Conservation (phyloP, 441 rosid genomes). For the Gossypium davidsonii region DNA sequence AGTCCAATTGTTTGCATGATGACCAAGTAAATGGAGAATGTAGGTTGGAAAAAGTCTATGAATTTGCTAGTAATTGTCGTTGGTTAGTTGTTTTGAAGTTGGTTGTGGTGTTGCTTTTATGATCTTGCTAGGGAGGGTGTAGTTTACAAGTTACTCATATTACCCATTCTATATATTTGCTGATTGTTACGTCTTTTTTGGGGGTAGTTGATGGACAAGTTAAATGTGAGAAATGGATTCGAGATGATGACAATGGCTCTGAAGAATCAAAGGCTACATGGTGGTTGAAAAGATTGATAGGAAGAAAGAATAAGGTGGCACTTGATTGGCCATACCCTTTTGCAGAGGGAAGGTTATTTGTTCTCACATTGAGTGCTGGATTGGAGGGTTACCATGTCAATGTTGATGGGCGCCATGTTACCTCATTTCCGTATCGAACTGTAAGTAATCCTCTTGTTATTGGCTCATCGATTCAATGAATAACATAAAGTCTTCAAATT, state of each 20-base stretch:
- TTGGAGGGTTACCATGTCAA: slow-evolving; percentile 84
- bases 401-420: slow-evolving; percentile 77
- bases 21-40: neutral
- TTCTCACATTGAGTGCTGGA: slow-evolving; percentile 75
- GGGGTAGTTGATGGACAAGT: slow-evolving; percentile 73
- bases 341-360: slow-evolving; percentile 66
- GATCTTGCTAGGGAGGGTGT: neutral
- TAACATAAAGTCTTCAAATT: slow-evolving; percentile 6
- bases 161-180: neutral
- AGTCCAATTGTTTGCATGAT: neutral
- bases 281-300: slow-evolving; percentile 79
- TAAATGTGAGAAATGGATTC: slow-evolving; percentile 92
- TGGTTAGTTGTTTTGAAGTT: neutral
- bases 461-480: neutral
- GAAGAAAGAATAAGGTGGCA: slow-evolving; percentile 52
- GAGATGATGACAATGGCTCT: slow-evolving; percentile 52
- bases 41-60: neutral
- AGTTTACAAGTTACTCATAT: neutral
- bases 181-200: slow-evolving; percentile 14
- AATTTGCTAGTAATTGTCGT: neutral
- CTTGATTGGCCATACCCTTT: slow-evolving; percentile 89
- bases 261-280: slow-evolving; percentile 65
- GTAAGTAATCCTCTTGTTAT: slow-evolving; percentile 40
- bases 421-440: slow-evolving; percentile 58
- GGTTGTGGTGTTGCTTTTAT: slow-evolving; percentile 4